Evolutionary conservation across 306 rosid species (phyloP).

Genomic region (Spatholobus suberectus): DNA sequence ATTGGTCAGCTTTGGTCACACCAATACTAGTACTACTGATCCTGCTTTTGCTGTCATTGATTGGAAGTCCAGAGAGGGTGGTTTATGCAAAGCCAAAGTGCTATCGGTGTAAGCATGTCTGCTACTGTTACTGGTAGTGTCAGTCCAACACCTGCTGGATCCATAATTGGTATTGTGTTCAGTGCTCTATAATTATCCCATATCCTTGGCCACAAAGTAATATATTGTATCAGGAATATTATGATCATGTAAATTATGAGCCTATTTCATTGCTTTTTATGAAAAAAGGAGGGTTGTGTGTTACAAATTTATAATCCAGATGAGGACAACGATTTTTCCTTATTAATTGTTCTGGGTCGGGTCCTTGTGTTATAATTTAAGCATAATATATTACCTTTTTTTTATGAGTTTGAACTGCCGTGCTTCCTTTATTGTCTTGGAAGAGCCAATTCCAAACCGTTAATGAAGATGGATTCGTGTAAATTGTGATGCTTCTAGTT

Average conservation of each 20-base stretch:
- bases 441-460: not conserved
- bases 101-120: slow-evolving; percentile 41
- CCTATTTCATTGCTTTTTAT: not conserved
- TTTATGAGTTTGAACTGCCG: not conserved
- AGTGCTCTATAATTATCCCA: not conserved
- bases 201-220: not conserved
- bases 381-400: not conserved
- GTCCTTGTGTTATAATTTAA: not conserved
- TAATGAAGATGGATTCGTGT: not conserved
- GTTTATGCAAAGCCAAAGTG: slow-evolving; percentile 29
- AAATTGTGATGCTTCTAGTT: not conserved
- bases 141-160: slow-evolving; percentile 26
- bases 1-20: slow-evolving; percentile 44
- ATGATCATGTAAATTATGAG: not conserved
- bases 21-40: slow-evolving; percentile 52
- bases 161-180: not conserved
- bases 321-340: not conserved
- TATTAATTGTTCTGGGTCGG: not conserved
- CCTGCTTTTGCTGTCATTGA: slow-evolving; percentile 53
- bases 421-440: not conserved
- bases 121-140: slow-evolving; percentile 48
- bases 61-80: not conserved
- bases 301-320: not conserved
- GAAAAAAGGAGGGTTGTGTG: not conserved
- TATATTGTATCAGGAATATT: not conserved